Conservation (phyloP, 2,329 filamentous ascomycete genomes). For the Pseudocercospora fuligena region DNA sequence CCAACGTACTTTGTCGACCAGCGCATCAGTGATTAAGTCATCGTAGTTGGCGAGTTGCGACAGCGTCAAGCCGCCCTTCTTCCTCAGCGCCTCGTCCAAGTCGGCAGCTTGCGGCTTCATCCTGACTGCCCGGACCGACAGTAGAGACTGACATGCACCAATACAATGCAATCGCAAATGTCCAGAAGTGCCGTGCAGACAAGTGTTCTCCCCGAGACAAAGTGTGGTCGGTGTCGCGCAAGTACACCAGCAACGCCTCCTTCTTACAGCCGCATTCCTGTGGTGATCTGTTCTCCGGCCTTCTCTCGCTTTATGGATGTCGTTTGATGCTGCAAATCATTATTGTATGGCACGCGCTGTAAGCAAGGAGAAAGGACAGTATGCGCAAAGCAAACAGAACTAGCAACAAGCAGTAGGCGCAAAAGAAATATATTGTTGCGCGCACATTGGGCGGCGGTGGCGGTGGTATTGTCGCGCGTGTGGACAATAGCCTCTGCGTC, state of each 20-base stretch:
- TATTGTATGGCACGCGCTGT: neutral
- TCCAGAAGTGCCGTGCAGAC: neutral
- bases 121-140: constrained; percentile 2
- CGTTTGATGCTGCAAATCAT: constrained; percentile 9
- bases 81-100: constrained; percentile 52
- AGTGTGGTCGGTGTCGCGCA: constrained; percentile 2
- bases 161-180: neutral
- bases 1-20: constrained; percentile 85
- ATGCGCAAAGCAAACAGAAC: neutral
- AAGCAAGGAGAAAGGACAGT: neutral
- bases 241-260: neutral
- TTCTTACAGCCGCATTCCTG: constrained; percentile 20
- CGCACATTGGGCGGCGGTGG: neutral
- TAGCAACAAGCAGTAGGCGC: neutral
- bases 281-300: neutral
- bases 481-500: neutral
- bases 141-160: constrained; percentile 20
- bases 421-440: neutral
- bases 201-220: neutral
- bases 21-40: constrained; percentile 91
- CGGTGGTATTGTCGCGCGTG: constrained; percentile 6
- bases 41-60: constrained; percentile 91
- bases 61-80: constrained; percentile 78
- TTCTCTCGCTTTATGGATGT: constrained; percentile 8
- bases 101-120: constrained; percentile 42